phyloP scores from a whole-genome alignment of 208 protist genomes.

The Leishmania major region DNA sequence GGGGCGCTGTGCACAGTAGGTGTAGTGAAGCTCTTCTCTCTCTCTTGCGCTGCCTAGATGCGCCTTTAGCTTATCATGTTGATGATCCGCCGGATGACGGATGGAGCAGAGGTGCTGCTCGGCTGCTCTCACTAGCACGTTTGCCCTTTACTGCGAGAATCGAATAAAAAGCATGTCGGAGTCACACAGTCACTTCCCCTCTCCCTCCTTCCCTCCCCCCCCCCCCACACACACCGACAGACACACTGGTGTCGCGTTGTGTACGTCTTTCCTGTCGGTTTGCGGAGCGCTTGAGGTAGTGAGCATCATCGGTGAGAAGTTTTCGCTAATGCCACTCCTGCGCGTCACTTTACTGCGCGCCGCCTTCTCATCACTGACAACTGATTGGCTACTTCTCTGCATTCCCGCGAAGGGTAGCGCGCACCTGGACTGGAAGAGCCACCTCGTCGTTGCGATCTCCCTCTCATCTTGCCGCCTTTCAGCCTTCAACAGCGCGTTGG shows the following conservation, averaged over 20 bases:
- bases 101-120: not conserved
- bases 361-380: not conserved
- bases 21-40: not conserved
- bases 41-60: not conserved
- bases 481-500: not conserved
- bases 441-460: not conserved
- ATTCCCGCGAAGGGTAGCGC: not conserved
- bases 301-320: not conserved
- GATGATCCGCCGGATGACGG: not conserved
- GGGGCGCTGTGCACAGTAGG: not conserved
- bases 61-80: not conserved
- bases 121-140: not conserved
- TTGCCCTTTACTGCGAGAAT: not conserved
- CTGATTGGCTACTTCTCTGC: not conserved
- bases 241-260: not conserved
- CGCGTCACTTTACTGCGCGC: not conserved
- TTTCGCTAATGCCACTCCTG: not conserved
- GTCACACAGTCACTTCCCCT: not conserved
- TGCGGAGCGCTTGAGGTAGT: not conserved
- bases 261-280: not conserved
- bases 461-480: not conserved
- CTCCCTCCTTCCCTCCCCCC: not conserved
- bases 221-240: not conserved
- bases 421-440: not conserved
- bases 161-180: no score